Percentiles rank a stretch among this genome's conserved stretches.
These are phyloP conservation scores for Fusarium sp. DNA, from an alignment of 2,329 filamentous ascomycete species.

Conservation along the genomic window DNA sequence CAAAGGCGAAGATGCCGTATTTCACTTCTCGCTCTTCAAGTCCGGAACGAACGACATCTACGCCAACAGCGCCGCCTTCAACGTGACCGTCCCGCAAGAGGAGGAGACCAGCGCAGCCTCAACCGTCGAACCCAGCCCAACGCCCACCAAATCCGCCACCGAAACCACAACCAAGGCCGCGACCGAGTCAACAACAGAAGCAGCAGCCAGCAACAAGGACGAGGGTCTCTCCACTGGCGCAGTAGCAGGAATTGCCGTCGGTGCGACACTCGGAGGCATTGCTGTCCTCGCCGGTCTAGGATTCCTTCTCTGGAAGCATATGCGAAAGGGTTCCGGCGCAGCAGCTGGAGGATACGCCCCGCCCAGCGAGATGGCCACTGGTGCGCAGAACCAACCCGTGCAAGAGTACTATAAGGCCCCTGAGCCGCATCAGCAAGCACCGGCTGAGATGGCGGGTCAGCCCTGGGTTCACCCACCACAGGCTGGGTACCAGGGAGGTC, in stretches of 20 bases:
- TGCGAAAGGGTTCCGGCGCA: constrained; percentile 20
- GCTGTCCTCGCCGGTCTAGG: constrained; percentile 33
- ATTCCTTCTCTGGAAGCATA: constrained; percentile 43
- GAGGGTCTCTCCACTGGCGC: constrained; percentile 41
- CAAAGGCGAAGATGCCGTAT: constrained; percentile 31
- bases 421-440: constrained; percentile 2
- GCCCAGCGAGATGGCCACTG: constrained; percentile 11
- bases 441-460: constrained; percentile 31
- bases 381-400: constrained; percentile 11
- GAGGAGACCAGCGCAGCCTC: constrained; percentile 8
- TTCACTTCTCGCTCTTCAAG: constrained; percentile 38
- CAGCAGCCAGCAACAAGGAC: neutral
- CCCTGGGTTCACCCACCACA: constrained; percentile 25
- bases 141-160: neutral
- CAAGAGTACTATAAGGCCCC: constrained; percentile 35
- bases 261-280: constrained; percentile 41
- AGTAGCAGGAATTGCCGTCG: constrained; percentile 46
- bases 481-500: constrained; percentile 17
- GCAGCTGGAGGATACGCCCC: constrained; percentile 8
- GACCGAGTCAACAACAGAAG: constrained; percentile 10
- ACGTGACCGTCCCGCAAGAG: constrained; percentile 33
- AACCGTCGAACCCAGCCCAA: constrained; percentile 9
- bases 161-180: constrained; percentile 9
- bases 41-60: constrained; percentile 25
- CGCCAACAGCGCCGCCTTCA: constrained; percentile 40